These are phyloP conservation scores for Hortiboletus campestris DNA, from an alignment of 768 basidiomycete species.

Conservation along the genomic window DNA sequence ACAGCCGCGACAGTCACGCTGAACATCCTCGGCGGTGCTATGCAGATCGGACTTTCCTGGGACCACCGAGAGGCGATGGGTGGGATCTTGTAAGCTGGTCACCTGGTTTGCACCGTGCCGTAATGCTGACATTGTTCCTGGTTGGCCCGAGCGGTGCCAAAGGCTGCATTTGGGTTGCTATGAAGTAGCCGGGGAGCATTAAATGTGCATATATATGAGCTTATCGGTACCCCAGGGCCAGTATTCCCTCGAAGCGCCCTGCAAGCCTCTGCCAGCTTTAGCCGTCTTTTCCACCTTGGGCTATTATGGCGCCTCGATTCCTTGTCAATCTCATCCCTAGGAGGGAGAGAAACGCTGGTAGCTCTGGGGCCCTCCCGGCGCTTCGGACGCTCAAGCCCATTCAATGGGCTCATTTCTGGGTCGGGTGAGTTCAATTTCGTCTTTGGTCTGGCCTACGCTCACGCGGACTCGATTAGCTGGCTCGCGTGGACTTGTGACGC, in stretches of 20 bases:
- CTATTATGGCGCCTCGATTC: conserved; percentile 33
- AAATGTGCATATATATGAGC: conserved; percentile 5
- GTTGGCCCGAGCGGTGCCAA: neutral
- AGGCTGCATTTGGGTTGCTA: conserved; percentile 12
- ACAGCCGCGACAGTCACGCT: neutral
- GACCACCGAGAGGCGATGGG: neutral
- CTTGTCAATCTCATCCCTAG: conserved; percentile 48
- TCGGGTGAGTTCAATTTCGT: conserved; percentile 40
- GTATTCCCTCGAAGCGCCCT: neutral
- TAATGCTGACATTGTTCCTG: conserved; percentile 19
- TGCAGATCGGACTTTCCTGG: neutral
- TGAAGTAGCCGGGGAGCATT: neutral
- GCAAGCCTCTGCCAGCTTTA: neutral
- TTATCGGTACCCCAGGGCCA: neutral
- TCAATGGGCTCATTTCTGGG: conserved; percentile 59
- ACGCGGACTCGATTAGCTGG: conserved; percentile 46
- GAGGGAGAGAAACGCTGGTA: conserved; percentile 37
- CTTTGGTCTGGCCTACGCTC: neutral
- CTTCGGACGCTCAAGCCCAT: conserved; percentile 45
- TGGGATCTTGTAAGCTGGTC: neutral
- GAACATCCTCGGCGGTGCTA: neutral
- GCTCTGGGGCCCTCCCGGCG: conserved; percentile 41
- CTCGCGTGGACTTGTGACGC: conserved; percentile 87
- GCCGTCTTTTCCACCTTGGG: neutral
- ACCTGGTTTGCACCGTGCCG: conserved; percentile 14